Base-by-base conservation (phyloP, 2,329 filamentous ascomycete genomes). In the Sporothrix euskadiensis region DNA sequence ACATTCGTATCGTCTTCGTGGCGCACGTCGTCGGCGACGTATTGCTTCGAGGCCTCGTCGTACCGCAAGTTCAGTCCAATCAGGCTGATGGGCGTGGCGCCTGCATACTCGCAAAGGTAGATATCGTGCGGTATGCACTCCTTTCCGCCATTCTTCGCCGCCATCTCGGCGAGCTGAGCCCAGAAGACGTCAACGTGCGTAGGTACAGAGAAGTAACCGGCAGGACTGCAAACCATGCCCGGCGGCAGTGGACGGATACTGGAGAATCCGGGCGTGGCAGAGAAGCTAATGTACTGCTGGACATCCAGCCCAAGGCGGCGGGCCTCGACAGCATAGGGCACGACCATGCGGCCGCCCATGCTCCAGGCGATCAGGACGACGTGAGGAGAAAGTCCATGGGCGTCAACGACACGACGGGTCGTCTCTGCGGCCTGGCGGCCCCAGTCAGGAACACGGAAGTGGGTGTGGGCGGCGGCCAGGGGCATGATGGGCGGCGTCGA, bases 271-370 rank as follows among this genome's bases (percentile, higher is more conserved):
- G 65, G 65, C 6, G 65, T 69, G 12, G 65, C 65, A 6, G 65
- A 44, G 5, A 69, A 44, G 9, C 39, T 32, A 9, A 69, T 47
- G 47, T 54, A 69, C 47, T 49, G 65, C 12, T n/a, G 44, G 12
- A 69, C 65, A 30, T 69, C 44, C 14, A 69, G 16, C 8, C 47
- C 39, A 22, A 44, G 26, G 1, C 39, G 30, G n/a, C 47, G 65
- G 22, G 47, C 65, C 47, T 44, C 65, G 22, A 30, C 6, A n/a
- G 44, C 47, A n/a, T 49, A 69, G 6, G 65, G 44, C 47, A 49
- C n/a, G 22, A 69, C 39, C 39, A 69, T 39, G 14, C 65, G 65
- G 44, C 65, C 65, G 65, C 65, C 65, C 65, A 69, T 69, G 65
- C 65, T 69, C 65, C 65, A 69, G 44, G 65, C 26, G 39, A 54